These are phyloP conservation scores for Kwoniella pini DNA, from an alignment of 768 basidiomycete species.

Conservation along the genomic window DNA sequence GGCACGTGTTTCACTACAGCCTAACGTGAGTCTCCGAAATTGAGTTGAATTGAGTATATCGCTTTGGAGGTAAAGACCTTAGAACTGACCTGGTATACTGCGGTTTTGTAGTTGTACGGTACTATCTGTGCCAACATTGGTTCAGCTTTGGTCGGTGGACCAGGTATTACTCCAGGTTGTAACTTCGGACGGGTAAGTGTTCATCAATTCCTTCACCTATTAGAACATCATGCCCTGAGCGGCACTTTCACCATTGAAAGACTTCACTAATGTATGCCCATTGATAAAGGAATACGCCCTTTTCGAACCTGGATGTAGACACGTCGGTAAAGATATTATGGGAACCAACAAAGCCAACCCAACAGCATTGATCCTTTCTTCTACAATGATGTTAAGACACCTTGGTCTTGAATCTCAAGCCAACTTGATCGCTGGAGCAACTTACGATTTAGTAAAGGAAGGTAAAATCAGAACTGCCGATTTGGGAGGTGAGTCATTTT, in stretches of 20 bases:
- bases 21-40: constrained; percentile 42
- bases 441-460: constrained; percentile 86
- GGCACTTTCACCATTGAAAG: too few relatives aligned
- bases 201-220: too few relatives aligned
- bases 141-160: constrained; percentile 96
- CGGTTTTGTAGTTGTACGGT: constrained; percentile 74
- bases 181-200: constrained; percentile 83
- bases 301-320: constrained; percentile 96
- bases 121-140: constrained; percentile 98
- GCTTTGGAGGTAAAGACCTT: too few relatives aligned
- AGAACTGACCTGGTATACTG: too few relatives aligned
- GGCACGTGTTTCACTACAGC: constrained; percentile 14
- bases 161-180: constrained; percentile 96
- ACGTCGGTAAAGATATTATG: constrained; percentile 54
- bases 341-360: constrained; percentile 58
- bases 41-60: too few relatives aligned
- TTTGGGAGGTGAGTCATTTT: constrained; percentile 74
- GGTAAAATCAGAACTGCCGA: constrained; percentile 89
- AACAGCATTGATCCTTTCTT: constrained; percentile 56
- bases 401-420: constrained; percentile 78
- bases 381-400: constrained; percentile 56
- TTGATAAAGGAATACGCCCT: constrained; percentile 78
- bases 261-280: not conserved
- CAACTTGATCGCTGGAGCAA: constrained; percentile 86
- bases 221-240: too few relatives aligned